A percentile compares a stretch with the other conserved stretches of the same genome.
phyloP scores from a whole-genome alignment of 2,329 filamentous ascomycete genomes.

The Amauroascus verrucosus region DNA sequence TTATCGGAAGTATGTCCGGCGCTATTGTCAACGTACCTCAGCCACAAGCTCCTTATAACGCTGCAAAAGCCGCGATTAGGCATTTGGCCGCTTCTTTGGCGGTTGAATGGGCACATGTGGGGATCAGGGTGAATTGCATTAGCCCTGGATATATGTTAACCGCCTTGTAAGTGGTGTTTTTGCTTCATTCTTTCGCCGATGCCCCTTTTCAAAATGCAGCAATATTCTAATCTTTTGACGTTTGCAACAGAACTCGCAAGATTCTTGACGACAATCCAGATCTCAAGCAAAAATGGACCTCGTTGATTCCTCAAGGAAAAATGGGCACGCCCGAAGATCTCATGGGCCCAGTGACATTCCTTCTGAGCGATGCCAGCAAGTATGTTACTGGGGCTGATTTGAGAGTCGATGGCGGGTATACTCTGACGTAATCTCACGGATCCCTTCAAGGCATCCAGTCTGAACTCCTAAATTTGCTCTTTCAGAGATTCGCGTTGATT shows the following conservation, averaged over 20 bases:
- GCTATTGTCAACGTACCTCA: constrained; percentile 91
- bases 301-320: constrained; percentile 81
- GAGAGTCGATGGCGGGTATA: constrained; percentile 80
- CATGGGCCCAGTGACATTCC: constrained; percentile 83
- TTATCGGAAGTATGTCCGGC: constrained; percentile 93
- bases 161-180: constrained; percentile 56
- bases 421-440: constrained; percentile 49
- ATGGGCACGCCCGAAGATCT: constrained; percentile 88
- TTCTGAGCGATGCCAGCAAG: constrained; percentile 65
- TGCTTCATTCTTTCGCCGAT: constrained; percentile 1
- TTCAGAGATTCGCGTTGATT: neutral
- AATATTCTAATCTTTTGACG: neutral
- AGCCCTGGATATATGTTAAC: constrained; percentile 95
- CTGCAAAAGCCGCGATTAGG: constrained; percentile 80
- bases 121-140: constrained; percentile 91
- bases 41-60: constrained; percentile 87
- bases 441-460: too few relatives aligned
- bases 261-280: constrained; percentile 90
- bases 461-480: too few relatives aligned
- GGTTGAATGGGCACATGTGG: constrained; percentile 82
- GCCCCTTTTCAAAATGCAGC: neutral
- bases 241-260: constrained; percentile 64
- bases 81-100: constrained; percentile 80
- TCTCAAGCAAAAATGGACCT: constrained; percentile 81
- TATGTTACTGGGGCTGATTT: constrained; percentile 70